Base-by-base conservation (phyloP, 2,329 filamentous ascomycete genomes). In the Colletotrichum godetiae region DNA sequence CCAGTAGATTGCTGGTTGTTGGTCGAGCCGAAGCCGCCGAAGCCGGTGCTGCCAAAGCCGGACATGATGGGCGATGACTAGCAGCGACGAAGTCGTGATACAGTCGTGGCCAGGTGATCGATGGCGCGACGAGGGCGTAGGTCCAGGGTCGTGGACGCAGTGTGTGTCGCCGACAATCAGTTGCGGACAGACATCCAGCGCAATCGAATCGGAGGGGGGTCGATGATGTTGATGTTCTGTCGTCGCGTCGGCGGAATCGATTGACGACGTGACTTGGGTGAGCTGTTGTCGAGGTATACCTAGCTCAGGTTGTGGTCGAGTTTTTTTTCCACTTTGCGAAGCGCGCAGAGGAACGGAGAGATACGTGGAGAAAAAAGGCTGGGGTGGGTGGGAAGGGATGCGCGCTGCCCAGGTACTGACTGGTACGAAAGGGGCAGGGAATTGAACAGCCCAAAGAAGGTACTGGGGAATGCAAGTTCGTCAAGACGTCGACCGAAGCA, bases 11-110 rank as follows among this genome's bases (percentile, higher is more conserved):
- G 76, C 79, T 86, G 82, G 62, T 83, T 83, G 80, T 88, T 90
- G 75, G 87, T 88, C 79, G 88, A 86, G 83, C 90, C 90, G 82
- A 92, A 92, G 85, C 89, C 88, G 79, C 77, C 76, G 61, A 83
- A 83, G 78, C 87, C 87, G 75, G 86, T 85, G 76, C 85, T 84
- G 77, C 86, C 86, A 78, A 89, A 89, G 52, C 73, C 73, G 78
- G 89, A 89, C 89, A 91, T 91, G 79, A 76, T 85, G 55, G 52
- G 49, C 42, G 33, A 37, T 31, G 49, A 52, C 58, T 52, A 61
- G 27, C 29, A 65, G 57, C 46, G 49, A 61, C 12, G 22, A 37
- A 24, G 49, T 58, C 10, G 52, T 53, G 29, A 37, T 58, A 57
- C 55, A 24, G 35, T 64, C 53, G 53, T 57, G 67, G 52, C 42